A percentile compares a stretch with the other conserved stretches of the same genome.
These are phyloP conservation scores for Cymbidium sinense DNA, from an alignment of 106 monocot genomes.

Conservation along the genomic window DNA sequence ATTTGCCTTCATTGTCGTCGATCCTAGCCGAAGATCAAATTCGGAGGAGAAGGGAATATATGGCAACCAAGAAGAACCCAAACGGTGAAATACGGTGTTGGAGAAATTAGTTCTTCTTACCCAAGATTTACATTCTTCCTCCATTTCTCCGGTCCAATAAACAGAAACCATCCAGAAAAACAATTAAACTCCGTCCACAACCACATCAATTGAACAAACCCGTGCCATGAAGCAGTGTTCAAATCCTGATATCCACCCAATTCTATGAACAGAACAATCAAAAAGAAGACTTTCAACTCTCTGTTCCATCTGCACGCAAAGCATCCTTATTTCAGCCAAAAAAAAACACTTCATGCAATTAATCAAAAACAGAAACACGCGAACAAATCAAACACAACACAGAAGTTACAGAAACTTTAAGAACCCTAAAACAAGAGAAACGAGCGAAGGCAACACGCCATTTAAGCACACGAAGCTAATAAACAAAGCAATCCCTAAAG, in stretches of 20 bases:
- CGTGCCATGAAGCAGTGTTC: neutral
- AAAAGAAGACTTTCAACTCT: neutral
- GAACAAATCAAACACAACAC: neutral
- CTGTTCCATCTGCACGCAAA: constrained; percentile 16
- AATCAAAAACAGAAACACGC: neutral
- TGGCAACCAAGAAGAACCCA: constrained; percentile 26
- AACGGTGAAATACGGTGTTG: constrained; percentile 42
- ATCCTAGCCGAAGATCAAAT: neutral
- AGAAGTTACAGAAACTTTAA: neutral
- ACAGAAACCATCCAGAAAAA: neutral
- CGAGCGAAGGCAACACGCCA: neutral
- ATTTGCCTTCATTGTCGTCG: constrained; percentile 6
- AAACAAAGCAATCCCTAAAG: neutral
- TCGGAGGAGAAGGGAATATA: constrained; percentile 6
- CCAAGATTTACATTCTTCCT: constrained; percentile 40
- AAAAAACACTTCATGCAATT: neutral
- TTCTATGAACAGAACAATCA: neutral
- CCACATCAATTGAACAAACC: neutral
- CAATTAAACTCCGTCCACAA: neutral
- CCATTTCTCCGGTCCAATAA: constrained; percentile 21
- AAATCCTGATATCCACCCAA: neutral
- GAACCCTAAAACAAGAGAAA: constrained; percentile 2
- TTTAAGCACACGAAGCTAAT: neutral
- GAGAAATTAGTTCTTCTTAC: constrained; percentile 52
- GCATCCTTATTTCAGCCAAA: neutral